Evolutionary conservation across 306 rosid genomes (phyloP).

Genomic region (Prunus mongolica): DNA sequence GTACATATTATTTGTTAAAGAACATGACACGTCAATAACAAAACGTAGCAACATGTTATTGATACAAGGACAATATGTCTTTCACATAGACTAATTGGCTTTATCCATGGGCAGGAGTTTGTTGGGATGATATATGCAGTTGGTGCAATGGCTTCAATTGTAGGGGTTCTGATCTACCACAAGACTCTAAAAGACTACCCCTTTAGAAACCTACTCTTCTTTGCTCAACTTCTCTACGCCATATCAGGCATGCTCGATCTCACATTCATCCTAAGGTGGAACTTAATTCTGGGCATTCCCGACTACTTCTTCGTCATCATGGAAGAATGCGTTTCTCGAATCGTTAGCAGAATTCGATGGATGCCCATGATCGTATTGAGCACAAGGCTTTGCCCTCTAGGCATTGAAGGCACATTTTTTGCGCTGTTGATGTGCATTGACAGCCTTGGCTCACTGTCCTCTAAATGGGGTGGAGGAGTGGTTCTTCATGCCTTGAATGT

Average conservation of each 20-base stretch:
- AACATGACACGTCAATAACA: too few species aligned
- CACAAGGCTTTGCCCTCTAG: conserved; percentile 59
- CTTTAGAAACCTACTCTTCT: conserved; percentile 49
- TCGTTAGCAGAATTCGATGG: conserved; percentile 53
- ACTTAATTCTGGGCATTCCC: conserved; percentile 52
- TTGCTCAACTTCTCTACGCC: conserved; percentile 60
- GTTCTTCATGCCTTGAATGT: conserved; percentile 47
- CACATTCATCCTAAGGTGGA: conserved; percentile 60
- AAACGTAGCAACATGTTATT: too few species aligned
- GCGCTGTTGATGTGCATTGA: conserved; percentile 73
- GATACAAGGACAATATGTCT: too few species aligned
- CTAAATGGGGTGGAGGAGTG: conserved; percentile 60
- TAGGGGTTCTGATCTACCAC: conserved; percentile 80
- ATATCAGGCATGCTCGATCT: conserved; percentile 61
- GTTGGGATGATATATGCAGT: conserved; percentile 69
- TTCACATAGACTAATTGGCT: not conserved
- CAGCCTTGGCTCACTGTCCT: conserved; percentile 47
- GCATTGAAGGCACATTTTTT: conserved; percentile 80
- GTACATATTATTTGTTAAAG: too few species aligned
- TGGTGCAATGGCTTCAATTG: conserved; percentile 64
- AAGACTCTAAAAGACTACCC: conserved; percentile 54
- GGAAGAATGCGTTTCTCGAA: conserved; percentile 49
- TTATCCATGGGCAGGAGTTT: conserved; percentile 48
- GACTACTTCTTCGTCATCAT: conserved; percentile 52
- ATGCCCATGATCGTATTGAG: conserved; percentile 74